These are phyloP conservation scores for Penicillium nordicum DNA, from an alignment of 2,329 filamentous ascomycete species.

Conservation along the genomic window DNA sequence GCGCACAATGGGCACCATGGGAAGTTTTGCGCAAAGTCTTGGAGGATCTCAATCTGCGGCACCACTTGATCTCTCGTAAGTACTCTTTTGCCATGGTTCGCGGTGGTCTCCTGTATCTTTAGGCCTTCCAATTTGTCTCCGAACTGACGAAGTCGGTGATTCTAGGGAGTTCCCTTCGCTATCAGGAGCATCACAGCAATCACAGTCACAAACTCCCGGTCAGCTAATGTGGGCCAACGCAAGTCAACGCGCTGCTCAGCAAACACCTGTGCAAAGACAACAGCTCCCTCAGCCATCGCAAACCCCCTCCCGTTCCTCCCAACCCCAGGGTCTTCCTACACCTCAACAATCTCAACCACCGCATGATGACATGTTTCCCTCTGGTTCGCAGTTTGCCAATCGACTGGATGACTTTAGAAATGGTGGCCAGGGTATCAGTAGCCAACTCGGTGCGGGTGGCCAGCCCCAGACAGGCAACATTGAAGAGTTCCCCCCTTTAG, in stretches of 20 bases:
- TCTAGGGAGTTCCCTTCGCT: constrained; percentile 61
- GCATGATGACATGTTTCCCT: constrained; percentile 48
- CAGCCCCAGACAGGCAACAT: constrained; percentile 57
- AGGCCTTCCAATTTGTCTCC: neutral
- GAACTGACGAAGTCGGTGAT: constrained; percentile 15
- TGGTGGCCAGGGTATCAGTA: constrained; percentile 53
- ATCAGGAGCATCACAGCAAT: constrained; percentile 55
- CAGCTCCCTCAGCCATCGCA: constrained; percentile 45
- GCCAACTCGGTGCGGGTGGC: constrained; percentile 48
- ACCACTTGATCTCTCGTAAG: constrained; percentile 57
- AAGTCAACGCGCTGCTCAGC: constrained; percentile 52
- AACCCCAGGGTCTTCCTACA: constrained; percentile 40
- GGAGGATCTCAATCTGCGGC: constrained; percentile 52
- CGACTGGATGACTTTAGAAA: constrained; percentile 56
- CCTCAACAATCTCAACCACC: constrained; percentile 46
- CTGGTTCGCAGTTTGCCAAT: constrained; percentile 49
- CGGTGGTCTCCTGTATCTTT: neutral
- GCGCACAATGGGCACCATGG: constrained; percentile 50
- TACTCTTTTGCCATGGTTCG: constrained; percentile 19
- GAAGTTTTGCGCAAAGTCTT: constrained; percentile 57
- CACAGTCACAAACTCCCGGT: constrained; percentile 50
- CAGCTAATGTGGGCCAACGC: constrained; percentile 58
- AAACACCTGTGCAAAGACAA: constrained; percentile 53
- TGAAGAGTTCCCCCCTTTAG: constrained; percentile 60
- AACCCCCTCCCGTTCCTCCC: constrained; percentile 40